Percentiles rank a stretch among this genome's conserved stretches.
Conservation (phyloP, 805 yeast species). For the Candida methanosorbosa region DNA sequence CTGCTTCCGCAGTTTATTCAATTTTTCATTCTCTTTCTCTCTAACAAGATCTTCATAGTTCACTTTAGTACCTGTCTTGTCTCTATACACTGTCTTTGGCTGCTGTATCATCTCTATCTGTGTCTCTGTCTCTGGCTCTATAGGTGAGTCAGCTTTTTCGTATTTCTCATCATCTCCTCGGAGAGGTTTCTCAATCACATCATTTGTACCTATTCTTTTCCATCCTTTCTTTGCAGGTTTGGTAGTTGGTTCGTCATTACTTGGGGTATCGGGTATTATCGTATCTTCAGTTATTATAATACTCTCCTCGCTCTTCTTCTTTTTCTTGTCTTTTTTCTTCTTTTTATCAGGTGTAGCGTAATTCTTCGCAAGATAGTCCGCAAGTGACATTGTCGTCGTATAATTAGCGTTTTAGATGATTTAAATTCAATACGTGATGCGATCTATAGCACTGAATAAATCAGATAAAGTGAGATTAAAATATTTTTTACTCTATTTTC, state of each 20-base stretch:
- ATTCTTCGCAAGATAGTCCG: slow-evolving; percentile 4
- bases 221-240: slow-evolving; percentile 4
- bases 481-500: neutral
- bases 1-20: slow-evolving; percentile 11
- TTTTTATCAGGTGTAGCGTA: slow-evolving; percentile 1
- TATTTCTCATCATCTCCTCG: slow-evolving; percentile 4
- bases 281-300: no score
- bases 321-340: neutral
- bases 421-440: no score
- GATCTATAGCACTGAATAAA: no score
- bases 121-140: slow-evolving; percentile 8
- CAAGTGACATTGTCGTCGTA: slow-evolving; percentile 2
- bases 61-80: slow-evolving; percentile 46
- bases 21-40: slow-evolving; percentile 7
- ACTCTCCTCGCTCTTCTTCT: no score
- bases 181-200: slow-evolving; percentile 10
- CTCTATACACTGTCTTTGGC: slow-evolving; percentile 61
- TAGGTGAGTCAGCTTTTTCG: slow-evolving; percentile 11
- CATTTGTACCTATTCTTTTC: slow-evolving; percentile 11
- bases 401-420: no score
- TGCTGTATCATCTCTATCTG: no score
- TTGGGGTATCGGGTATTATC: slow-evolving; percentile 2
- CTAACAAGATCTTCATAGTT: slow-evolving; percentile 23
- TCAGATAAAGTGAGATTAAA: no score
- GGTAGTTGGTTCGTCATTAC: neutral